A percentile compares a stretch with the other conserved stretches of the same genome.
These are phyloP conservation scores for Phtheirospermum japonicum DNA, from an alignment of 257 asterid genomes.

Conservation along the genomic window DNA sequence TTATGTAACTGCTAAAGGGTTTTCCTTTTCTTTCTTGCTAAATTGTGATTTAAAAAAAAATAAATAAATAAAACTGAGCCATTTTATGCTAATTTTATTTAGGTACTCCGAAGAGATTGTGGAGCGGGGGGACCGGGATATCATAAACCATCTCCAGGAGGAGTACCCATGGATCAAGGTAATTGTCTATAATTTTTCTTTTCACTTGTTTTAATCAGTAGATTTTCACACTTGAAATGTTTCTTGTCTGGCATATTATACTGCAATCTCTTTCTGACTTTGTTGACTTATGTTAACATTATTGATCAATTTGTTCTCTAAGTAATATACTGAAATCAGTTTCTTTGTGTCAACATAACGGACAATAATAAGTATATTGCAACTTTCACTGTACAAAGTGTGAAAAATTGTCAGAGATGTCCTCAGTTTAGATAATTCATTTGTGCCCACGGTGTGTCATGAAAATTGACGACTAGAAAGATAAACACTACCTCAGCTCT, in stretches of 20 bases:
- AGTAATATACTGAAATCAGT: neutral
- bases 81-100: neutral
- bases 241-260: neutral
- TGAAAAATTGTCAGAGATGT: too few species aligned
- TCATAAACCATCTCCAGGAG: neutral
- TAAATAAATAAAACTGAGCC: too few species aligned
- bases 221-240: neutral
- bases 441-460: neutral
- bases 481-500: slow-evolving; percentile 11
- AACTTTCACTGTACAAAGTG: neutral
- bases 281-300: neutral
- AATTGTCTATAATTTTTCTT: neutral
- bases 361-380: neutral
- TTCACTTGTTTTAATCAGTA: neutral
- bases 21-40: neutral
- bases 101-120: neutral
- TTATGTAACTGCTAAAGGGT: too few species aligned
- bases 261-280: neutral
- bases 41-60: neutral
- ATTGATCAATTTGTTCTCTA: neutral
- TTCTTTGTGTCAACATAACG: neutral
- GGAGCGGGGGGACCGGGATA: neutral
- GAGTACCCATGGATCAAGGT: neutral
- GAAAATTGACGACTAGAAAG: slow-evolving; percentile 6
- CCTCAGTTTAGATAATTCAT: neutral